Conservation (phyloP, 768 basidiomycete genomes). For the Boletus pseudo-olivaceus region DNA sequence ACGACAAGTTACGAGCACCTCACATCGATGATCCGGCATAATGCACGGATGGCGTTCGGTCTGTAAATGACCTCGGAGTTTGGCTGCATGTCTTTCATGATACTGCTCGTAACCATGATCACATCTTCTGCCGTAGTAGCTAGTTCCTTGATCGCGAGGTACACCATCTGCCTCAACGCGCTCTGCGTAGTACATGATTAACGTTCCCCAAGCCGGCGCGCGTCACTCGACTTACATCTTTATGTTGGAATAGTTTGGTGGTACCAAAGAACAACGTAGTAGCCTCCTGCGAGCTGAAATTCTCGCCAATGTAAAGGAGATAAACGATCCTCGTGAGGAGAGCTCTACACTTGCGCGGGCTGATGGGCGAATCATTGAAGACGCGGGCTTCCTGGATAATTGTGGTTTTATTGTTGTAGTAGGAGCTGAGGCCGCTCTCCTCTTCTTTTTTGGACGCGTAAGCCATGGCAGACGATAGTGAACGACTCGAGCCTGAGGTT, state of each 20-base stretch:
- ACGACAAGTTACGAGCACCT: conserved; percentile 36
- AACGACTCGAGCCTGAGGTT: conserved; percentile 12
- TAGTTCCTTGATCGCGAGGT: conserved; percentile 97
- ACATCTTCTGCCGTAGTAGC: conserved; percentile 96
- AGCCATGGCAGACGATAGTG: conserved; percentile 55
- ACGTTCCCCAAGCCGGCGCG: neutral
- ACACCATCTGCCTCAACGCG: conserved; percentile 95
- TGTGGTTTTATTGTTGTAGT: conserved; percentile 96
- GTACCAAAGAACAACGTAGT: conserved; percentile 98
- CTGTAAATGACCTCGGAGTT: conserved; percentile 98
- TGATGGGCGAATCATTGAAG: conserved; percentile 99
- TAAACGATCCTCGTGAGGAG: conserved; percentile 96
- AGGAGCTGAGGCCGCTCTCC: conserved; percentile 86
- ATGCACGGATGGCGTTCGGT: conserved; percentile 93
- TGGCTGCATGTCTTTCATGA: conserved; percentile 99
- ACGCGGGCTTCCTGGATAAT: conserved; percentile 97
- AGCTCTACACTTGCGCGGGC: conserved; percentile 93
- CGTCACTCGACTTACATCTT: conserved; percentile 71
- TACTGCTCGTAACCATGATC: conserved; percentile 98
- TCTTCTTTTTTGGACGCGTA: conserved; percentile 96
- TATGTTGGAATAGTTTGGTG: conserved; percentile 98
- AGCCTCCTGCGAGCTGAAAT: conserved; percentile 91
- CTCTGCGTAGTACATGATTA: conserved; percentile 47
- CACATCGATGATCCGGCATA: conserved; percentile 97
- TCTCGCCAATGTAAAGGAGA: conserved; percentile 94